A percentile compares a stretch with the other conserved stretches of the same genome.
Conservation (phyloP, 345 rosid species). For the Moricandia moricandioides region DNA sequence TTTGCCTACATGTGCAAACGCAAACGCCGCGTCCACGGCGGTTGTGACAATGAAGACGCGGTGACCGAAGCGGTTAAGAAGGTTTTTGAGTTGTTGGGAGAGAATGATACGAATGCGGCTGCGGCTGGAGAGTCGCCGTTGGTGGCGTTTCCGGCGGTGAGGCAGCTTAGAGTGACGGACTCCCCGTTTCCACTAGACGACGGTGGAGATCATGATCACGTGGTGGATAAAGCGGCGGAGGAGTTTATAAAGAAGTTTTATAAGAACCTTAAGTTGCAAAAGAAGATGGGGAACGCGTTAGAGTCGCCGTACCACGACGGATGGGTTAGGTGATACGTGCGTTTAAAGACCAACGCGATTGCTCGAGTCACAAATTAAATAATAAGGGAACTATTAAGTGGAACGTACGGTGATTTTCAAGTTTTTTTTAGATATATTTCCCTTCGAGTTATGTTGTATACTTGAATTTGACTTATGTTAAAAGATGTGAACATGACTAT, state of each 20-base stretch:
- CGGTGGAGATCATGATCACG: conserved; percentile 48
- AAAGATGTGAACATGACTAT: conserved; percentile 15
- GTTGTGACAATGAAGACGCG: conserved; percentile 44
- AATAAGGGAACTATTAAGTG: conserved; percentile 8
- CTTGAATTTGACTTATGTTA: conserved; percentile 11
- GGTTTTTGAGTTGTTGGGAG: conserved; percentile 68
- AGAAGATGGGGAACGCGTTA: conserved; percentile 35
- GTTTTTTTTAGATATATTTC: conserved; percentile 2
- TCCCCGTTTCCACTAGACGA: conserved; percentile 77
- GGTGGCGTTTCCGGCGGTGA: conserved; percentile 50
- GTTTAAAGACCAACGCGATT: neutral
- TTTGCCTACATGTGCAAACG: conserved; percentile 37
- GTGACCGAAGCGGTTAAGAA: conserved; percentile 60
- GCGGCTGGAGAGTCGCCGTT: conserved; percentile 35
- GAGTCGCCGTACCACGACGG: conserved; percentile 52
- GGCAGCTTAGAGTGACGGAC: conserved; percentile 73
- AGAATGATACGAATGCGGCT: conserved; percentile 21
- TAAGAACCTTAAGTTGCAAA: conserved; percentile 57
- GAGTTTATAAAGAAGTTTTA: conserved; percentile 74
- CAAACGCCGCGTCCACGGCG: conserved; percentile 40
- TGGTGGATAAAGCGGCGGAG: conserved; percentile 73
- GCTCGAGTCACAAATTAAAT: neutral
- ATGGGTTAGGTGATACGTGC: conserved; percentile 44
- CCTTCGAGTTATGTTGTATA: conserved; percentile 1
- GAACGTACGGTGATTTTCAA: conserved; percentile 13